Evolutionary conservation across 176 grass and related monocot genomes (phyloP).

Genomic region (Oryza nivara): DNA sequence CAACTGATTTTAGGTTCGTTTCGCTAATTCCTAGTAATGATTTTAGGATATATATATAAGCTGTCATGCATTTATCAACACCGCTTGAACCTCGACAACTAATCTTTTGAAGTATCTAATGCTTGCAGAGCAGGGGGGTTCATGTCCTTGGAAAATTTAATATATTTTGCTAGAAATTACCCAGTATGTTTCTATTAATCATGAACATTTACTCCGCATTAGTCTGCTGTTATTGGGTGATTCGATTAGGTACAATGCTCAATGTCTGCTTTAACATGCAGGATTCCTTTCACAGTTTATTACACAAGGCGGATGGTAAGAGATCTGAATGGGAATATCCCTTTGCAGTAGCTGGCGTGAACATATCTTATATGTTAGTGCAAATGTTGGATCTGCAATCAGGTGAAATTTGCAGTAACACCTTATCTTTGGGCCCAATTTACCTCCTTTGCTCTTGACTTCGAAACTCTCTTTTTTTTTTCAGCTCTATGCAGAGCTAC

Average conservation of each 20-base stretch:
- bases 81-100: not conserved
- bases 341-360: conserved; percentile 70
- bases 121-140: conserved; percentile 66
- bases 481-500: conserved; percentile 16
- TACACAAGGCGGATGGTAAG: conserved; percentile 62
- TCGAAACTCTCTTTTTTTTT: not conserved
- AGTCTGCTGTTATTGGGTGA: not conserved
- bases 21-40: not conserved
- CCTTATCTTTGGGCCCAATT: not conserved
- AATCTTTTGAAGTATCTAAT: conserved; percentile 24
- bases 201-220: conserved; percentile 18
- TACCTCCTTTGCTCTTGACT: conserved; percentile 11
- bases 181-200: conserved; percentile 52
- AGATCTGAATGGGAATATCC: conserved; percentile 83
- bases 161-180: conserved; percentile 75
- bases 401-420: conserved; percentile 41
- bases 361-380: conserved; percentile 71
- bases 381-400: conserved; percentile 76
- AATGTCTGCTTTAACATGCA: conserved; percentile 42
- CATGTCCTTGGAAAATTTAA: conserved; percentile 75
- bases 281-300: conserved; percentile 72
- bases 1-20: conserved; percentile 87
- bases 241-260: conserved; percentile 36
- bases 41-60: conserved; percentile 42
- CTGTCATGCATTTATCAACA: conserved; percentile 19